phyloP scores from a whole-genome alignment of 2,329 filamentous ascomycete genomes.

The Rosellinia necatrix region DNA sequence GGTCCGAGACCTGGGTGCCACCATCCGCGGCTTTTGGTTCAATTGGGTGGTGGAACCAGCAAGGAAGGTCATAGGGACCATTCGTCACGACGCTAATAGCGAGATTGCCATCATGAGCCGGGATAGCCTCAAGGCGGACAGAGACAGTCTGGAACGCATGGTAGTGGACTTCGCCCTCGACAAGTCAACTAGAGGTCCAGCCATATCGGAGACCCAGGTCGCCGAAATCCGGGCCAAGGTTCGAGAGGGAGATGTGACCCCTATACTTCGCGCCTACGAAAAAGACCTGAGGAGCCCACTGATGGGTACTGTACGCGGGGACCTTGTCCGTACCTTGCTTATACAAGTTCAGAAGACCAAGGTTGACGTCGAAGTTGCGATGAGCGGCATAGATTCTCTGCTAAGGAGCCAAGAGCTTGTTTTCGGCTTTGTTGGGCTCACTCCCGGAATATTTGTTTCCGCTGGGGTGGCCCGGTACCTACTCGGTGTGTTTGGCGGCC shows the following conservation, averaged over 20 bases:
- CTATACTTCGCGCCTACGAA: constrained; percentile 89
- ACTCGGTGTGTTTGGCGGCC: constrained; percentile 68
- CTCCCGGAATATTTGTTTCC: constrained; percentile 87
- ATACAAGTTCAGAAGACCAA: constrained; percentile 99
- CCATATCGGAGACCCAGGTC: constrained; percentile 71
- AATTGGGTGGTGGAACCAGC: constrained; percentile 94
- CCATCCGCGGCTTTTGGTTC: constrained; percentile 85
- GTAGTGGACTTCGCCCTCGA: constrained; percentile 94
- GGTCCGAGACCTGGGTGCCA: constrained; percentile 78
- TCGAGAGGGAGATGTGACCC: constrained; percentile 88
- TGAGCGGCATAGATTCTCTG: constrained; percentile 92
- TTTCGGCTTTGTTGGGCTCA: constrained; percentile 95
- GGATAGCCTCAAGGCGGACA: constrained; percentile 85
- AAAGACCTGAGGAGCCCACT: constrained; percentile 83
- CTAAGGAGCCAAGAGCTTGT: constrained; percentile 96
- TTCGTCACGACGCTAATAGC: constrained; percentile 87
- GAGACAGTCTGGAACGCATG: constrained; percentile 94
- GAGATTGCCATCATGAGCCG: constrained; percentile 98
- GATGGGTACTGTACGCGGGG: constrained; percentile 79
- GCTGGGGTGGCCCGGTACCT: constrained; percentile 77
- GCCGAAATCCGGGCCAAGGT: constrained; percentile 78
- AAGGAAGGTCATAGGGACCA: constrained; percentile 84
- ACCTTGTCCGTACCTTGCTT: constrained; percentile 84
- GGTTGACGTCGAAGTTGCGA: constrained; percentile 94
- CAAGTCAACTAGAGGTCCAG: constrained; percentile 62